Evolutionary conservation across 495 filamentous ascomycete species (phyloP).

Genomic region (Tuber indicum): DNA sequence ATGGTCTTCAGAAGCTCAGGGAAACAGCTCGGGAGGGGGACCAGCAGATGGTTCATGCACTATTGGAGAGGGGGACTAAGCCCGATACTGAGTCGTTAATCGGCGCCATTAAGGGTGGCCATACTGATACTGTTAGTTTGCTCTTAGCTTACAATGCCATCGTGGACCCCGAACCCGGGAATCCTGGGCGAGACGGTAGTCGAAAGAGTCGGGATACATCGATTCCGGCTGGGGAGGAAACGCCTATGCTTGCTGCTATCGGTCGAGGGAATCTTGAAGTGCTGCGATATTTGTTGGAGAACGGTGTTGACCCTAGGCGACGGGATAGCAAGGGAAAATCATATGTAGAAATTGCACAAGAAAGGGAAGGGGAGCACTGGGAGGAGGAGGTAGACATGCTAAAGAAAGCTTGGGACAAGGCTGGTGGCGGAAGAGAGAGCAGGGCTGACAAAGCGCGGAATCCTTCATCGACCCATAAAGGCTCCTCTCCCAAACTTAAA

Average conservation of each 20-base stretch:
- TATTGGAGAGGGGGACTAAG: conserved; percentile 35
- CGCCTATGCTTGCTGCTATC: conserved; percentile 90
- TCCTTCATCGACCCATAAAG: conserved; percentile 19
- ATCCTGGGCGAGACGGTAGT: conserved; percentile 38
- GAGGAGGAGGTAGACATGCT: conserved; percentile 79
- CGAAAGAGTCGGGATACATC: conserved; percentile 40
- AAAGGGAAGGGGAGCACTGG: conserved; percentile 78
- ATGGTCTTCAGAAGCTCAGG: conserved; percentile 62
- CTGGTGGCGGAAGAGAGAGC: conserved; percentile 11
- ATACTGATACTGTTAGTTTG: conserved; percentile 76
- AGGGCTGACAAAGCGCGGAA: conserved; percentile 20
- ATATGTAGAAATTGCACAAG: conserved; percentile 77
- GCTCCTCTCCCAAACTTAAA: conserved; percentile 29
- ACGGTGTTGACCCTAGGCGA: conserved; percentile 36
- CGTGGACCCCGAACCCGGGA: conserved; percentile 65
- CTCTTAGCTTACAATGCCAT: conserved; percentile 78
- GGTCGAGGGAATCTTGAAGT: conserved; percentile 81
- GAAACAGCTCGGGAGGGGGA: conserved; percentile 80
- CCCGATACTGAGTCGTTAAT: conserved; percentile 75
- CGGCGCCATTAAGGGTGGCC: conserved; percentile 85
- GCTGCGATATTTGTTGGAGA: conserved; percentile 64
- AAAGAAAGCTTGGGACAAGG: conserved; percentile 67
- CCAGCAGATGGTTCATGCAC: conserved; percentile 45
- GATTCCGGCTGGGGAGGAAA: conserved; percentile 57
- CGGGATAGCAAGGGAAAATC: conserved; percentile 63